Evolutionary conservation across 306 rosid species (phyloP).

Genomic region (Luffa aegyptiaca): DNA sequence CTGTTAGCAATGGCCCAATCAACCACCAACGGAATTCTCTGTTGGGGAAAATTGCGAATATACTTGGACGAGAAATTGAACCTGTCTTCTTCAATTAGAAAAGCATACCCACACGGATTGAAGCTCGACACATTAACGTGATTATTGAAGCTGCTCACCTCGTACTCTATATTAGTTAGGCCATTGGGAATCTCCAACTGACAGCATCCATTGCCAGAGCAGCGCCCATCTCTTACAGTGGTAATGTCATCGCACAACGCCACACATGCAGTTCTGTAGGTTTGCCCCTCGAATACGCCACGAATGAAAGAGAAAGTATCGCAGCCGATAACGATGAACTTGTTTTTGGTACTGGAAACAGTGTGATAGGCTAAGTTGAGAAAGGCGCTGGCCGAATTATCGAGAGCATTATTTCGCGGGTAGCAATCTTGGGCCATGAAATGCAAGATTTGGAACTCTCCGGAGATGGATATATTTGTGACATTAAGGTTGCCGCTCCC

Average conservation of each 20-base stretch:
- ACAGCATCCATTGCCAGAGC: constrained; percentile 37
- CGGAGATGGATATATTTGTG: constrained; percentile 1
- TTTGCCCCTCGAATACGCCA: not conserved
- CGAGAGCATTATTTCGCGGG: not conserved
- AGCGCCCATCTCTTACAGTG: not conserved
- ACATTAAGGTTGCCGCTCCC: not conserved
- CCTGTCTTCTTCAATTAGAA: constrained; percentile 6
- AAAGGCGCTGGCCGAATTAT: accelerated
- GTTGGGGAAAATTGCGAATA: not conserved
- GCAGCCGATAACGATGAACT: constrained; percentile 21
- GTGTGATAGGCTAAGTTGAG: not conserved
- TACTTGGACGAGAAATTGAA: constrained; percentile 1
- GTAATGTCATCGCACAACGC: constrained; percentile 1
- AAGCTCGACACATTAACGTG: not conserved
- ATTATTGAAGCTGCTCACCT: accelerated
- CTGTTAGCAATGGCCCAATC: constrained; percentile 28
- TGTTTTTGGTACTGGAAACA: constrained; percentile 18
- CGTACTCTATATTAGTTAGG: accelerated
- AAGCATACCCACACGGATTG: constrained; percentile 25
- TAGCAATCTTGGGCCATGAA: not conserved
- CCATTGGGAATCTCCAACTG: constrained; percentile 15
- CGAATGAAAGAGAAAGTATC: not conserved
- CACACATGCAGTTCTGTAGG: constrained; percentile 20
- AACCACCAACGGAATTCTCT: constrained; percentile 10
- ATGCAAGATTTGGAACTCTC: not conserved